Evolutionary conservation across 441 rosid genomes (phyloP).

Genomic region (Sinapis alba): DNA sequence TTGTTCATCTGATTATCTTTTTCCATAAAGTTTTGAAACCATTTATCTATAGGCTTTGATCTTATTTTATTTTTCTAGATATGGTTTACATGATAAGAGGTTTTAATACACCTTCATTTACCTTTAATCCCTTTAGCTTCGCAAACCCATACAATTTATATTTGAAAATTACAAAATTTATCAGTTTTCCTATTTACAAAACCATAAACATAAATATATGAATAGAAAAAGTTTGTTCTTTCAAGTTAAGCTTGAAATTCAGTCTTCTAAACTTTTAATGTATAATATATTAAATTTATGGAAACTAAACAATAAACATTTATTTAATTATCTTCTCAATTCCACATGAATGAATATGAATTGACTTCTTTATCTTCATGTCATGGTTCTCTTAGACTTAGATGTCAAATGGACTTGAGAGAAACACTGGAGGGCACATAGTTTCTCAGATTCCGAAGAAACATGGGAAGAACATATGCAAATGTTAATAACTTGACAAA

Average conservation of each 20-base stretch:
- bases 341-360: neutral
- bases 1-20: no score
- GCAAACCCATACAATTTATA: no score
- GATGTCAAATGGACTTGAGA: neutral
- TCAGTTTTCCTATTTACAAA: no score
- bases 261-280: neutral
- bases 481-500: neutral
- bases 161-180: no score
- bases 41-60: no score
- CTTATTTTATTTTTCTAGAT: no score
- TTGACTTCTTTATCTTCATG: neutral
- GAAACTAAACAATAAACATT: neutral
- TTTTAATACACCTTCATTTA: no score
- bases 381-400: neutral
- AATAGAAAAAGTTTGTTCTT: no score
- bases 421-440: neutral
- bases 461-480: neutral
- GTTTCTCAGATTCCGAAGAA: neutral
- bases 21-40: no score
- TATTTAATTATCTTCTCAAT: neutral
- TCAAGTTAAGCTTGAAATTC: neutral
- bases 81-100: no score
- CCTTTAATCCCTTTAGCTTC: no score
- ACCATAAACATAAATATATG: no score
- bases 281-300: neutral